A percentile compares a stretch with the other conserved stretches of the same genome.
Evolutionary conservation across 2,329 filamentous ascomycete species (phyloP).

Genomic region (Phialophora expanda): DNA sequence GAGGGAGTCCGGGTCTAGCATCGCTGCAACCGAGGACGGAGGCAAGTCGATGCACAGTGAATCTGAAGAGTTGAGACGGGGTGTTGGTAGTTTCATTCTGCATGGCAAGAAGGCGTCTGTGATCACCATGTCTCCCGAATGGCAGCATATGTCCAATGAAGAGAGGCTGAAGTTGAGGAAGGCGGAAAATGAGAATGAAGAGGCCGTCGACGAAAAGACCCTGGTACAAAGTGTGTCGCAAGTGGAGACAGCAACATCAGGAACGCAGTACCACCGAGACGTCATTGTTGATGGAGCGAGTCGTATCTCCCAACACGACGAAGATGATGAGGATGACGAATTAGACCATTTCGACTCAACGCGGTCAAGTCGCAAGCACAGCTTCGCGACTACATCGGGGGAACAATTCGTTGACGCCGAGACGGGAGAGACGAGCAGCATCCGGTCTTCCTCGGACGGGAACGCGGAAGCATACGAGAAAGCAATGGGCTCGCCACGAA

Average conservation of each 20-base stretch:
- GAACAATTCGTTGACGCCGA: constrained; percentile 37
- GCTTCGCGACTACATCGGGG: constrained; percentile 30
- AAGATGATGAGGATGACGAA: constrained; percentile 11
- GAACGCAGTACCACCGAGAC: constrained; percentile 3
- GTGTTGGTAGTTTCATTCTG: constrained; percentile 88
- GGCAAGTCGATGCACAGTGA: constrained; percentile 51
- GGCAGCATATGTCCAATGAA: constrained; percentile 76
- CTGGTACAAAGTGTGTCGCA: neutral
- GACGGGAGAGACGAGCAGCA: constrained; percentile 21
- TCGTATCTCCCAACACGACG: constrained; percentile 11
- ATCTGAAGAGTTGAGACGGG: constrained; percentile 75
- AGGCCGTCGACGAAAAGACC: constrained; percentile 5
- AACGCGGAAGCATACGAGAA: neutral
- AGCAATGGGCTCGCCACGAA: constrained; percentile 1
- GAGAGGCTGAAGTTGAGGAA: constrained; percentile 71
- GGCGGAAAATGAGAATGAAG: constrained; percentile 19
- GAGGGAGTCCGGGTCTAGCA: constrained; percentile 71
- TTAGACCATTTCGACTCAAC: constrained; percentile 23
- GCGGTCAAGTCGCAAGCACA: constrained; percentile 27
- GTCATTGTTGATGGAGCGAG: constrained; percentile 23
- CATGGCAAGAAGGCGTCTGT: constrained; percentile 98
- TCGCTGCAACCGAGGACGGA: constrained; percentile 59
- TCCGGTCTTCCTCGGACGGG: constrained; percentile 1
- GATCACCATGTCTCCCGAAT: constrained; percentile 92
- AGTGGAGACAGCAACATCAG: neutral